Evolutionary conservation across 2,329 filamentous ascomycete species (phyloP), one percentile per base, ranked within the genome.

Genomic region (Alternaria sp.): DNA sequence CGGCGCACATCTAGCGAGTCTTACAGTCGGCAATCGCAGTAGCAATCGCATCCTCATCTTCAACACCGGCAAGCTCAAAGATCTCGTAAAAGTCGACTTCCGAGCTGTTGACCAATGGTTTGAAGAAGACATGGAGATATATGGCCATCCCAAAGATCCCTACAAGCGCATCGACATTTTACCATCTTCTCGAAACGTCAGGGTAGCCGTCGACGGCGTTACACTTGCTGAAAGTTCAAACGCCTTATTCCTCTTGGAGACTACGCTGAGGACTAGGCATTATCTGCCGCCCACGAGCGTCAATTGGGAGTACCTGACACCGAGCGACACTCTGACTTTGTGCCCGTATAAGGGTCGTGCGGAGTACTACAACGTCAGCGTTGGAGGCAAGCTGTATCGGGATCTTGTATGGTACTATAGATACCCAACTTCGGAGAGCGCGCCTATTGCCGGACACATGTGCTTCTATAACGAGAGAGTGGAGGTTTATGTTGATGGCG

Each of bases 401-500:
- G 84, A 90, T 69, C 57, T 88, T 3, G 82, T 89, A 1, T 91
- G 89, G 89, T 90, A 85, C 61, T 91, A 91, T 59, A 79, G 79
- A 15, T 81, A 83, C 11, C 88, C 89, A 3, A 87, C 85, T 0
- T 69, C 81, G 0, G 89, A 91, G 76, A 86, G 85, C 59, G 84
- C 82, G 3, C 77, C 76, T 3, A 81, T 91, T 62, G 85, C 85
- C 1, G 88, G 88, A 2, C 73, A 83, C 50, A 50, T 89, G 56
- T 90, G 88, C 70, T 91, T 91, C 63, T 91, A 90, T 66, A 90
- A 91, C 65, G 89, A 91, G 74, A 89, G 88, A 77, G 87, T 91
- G 2, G 87, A 90, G 63, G 83, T 91, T n/a, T 80, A 82, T 59
- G 67, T 90, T 6, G 86, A 88, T 63, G 88, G 88, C 1, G 72